Evolutionary conservation across 805 yeast species (phyloP).

Genomic region (Saturnispora galanensis): DNA sequence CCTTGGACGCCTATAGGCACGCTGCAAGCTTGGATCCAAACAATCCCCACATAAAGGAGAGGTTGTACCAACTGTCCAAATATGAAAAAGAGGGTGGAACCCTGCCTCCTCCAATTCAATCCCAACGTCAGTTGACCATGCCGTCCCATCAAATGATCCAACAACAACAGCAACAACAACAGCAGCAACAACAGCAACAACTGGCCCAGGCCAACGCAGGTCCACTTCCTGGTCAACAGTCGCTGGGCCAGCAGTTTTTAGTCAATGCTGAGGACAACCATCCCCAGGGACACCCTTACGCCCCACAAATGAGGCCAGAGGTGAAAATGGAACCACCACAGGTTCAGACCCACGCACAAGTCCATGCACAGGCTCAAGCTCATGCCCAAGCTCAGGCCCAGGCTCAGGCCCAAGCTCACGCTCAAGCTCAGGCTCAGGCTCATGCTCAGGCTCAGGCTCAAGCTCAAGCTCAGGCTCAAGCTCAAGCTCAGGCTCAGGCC

Average conservation of each 20-base stretch:
- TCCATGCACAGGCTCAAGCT: background rate
- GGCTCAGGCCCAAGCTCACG: background rate
- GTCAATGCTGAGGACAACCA: constrained; percentile 2
- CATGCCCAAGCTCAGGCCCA: constrained; percentile 4
- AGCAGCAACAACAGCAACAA: constrained; percentile 26
- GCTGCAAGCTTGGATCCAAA: constrained; percentile 94
- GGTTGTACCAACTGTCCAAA: constrained; percentile 75
- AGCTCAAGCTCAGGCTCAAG: constrained; percentile 6
- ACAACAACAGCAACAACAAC: constrained; percentile 27
- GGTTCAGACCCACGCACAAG: constrained; percentile 1
- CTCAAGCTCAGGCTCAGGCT: constrained; percentile 7
- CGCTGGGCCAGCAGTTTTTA: constrained; percentile 21
- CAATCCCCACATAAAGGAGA: constrained; percentile 87
- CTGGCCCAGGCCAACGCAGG: constrained; percentile 13
- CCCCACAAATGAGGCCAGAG: constrained; percentile 2
- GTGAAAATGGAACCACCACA: constrained; percentile 4
- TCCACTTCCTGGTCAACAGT: constrained; percentile 23
- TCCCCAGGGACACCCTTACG: constrained; percentile 6
- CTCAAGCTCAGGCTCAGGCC: background rate
- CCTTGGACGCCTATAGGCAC: constrained; percentile 92
- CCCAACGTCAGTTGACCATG: constrained; percentile 43
- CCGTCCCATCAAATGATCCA: constrained; percentile 31
- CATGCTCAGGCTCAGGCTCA: constrained; percentile 6
- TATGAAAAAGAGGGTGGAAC: constrained; percentile 61
- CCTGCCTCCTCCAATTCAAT: constrained; percentile 43